Base-by-base conservation (phyloP, 495 filamentous ascomycete species). In the Podospora conica region DNA sequence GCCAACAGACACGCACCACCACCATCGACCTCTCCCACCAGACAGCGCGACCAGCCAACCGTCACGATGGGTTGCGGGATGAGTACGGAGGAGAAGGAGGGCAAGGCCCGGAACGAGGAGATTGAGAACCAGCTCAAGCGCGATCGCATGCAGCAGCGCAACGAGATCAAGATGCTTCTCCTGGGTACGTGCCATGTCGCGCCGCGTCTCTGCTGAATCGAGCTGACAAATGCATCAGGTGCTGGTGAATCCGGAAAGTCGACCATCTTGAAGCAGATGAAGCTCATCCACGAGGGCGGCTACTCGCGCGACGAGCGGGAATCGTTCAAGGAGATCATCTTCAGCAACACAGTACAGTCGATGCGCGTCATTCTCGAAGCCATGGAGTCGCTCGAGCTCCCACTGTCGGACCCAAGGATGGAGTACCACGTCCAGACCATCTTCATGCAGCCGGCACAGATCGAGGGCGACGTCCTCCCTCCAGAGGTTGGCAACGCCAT, bases 21-120 rank as follows among this genome's bases (percentile, higher is more conserved):
- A 23, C 24, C 55, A 24, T 22, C 53, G 60, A 65, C 60, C 48
- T 65, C 65, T 67, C 63, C 65, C 69, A 66, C 55, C 65, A 57
- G 61, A 61, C 55, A 9, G 65, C 59, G 29, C 64, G 18, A 48
- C 40, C 66, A 28, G 68, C 65, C 65, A 70, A 61, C 61, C 77
- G 85, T 75, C 91, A 92, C 85, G 70, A 98, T 98, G 95, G 95
- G 95, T 88, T 98, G 95, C 79, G 93, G 93, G 79, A 96, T 97
- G 93, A 98, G 96, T 75, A 96, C 96, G 73, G 95, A 98, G 86
- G 95, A 97, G 82, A 97, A 96, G 92, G 95, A 98, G 92, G 96
- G 95, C 81, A 97, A 96, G 90, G 88, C 91, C 80, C 87, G 93
- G 72, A 98, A 98, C 79, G 95, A 97, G 84, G 93, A 97, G 88